These are phyloP conservation scores for Kluyveromyces nonfermentans DNA, from an alignment of 805 yeast genomes.

Conservation along the genomic window DNA sequence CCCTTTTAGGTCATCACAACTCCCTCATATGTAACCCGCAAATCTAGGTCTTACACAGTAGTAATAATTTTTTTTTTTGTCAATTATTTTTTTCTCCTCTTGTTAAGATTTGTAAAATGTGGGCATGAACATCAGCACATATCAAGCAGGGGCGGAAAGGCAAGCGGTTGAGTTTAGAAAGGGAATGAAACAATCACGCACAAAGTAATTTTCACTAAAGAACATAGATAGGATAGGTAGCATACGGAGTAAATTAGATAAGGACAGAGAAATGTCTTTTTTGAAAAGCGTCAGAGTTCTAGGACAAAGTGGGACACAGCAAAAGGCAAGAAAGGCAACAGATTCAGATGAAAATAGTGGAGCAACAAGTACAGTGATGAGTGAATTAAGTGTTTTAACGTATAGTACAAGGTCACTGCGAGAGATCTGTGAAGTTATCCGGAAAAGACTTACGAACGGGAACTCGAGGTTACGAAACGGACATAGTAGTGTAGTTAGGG, in stretches of 20 bases:
- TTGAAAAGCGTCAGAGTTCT: slow-evolving; percentile 23
- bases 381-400: slow-evolving; percentile 41
- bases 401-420: slow-evolving; percentile 31
- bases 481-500: slow-evolving; percentile 31
- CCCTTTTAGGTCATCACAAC: no score
- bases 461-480: slow-evolving; percentile 15
- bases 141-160: no score
- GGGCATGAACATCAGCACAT: neutral
- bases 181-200: no score
- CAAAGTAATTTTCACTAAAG: no score
- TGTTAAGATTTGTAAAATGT: neutral
- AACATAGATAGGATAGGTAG: no score
- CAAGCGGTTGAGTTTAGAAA: no score
- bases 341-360: slow-evolving; percentile 42
- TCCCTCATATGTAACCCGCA: no score
- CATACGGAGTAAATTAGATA: no score
- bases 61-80: no score
- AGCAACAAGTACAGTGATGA: slow-evolving; percentile 47
- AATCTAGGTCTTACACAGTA: no score
- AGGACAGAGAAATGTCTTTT: slow-evolving; percentile 23
- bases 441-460: slow-evolving; percentile 31
- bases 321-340: slow-evolving; percentile 38
- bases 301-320: slow-evolving; percentile 29
- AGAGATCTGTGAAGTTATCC: slow-evolving; percentile 33
- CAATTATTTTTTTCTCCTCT: no score